Evolutionary conservation across 1,284 basidiomycete species (phyloP).

Genomic region (Ustilago tritici): DNA sequence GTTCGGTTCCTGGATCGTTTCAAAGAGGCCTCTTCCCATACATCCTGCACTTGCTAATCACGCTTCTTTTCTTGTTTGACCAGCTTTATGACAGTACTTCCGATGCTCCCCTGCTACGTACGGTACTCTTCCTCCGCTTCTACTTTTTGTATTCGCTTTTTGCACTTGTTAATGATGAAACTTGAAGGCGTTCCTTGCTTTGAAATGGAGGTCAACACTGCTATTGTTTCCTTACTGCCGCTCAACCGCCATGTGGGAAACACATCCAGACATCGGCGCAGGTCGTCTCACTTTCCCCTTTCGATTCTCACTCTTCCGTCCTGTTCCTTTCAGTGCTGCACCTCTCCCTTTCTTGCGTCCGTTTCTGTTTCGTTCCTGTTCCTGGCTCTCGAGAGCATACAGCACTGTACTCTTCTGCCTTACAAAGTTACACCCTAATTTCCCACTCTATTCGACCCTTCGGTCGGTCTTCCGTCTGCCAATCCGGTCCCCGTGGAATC

Average conservation of each 20-base stretch:
- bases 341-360: conserved; percentile 1
- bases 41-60: conserved; percentile 4
- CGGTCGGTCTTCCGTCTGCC: not conserved
- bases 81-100: not conserved
- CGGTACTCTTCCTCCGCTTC: not conserved
- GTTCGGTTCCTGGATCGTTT: conserved; percentile 17
- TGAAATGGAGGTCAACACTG: not conserved
- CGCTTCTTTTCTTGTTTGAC: not conserved
- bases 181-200: not conserved
- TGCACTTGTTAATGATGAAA: not conserved
- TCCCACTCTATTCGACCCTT: not conserved
- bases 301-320: conserved; percentile 3
- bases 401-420: not conserved
- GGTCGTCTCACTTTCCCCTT: conserved; percentile 21
- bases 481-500: conserved; percentile 16
- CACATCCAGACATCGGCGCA: conserved; percentile 4
- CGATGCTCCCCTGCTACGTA: not conserved
- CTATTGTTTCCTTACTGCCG: conserved; percentile 4
- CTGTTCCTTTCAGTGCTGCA: not conserved
- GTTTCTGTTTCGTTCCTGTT: conserved; percentile 12
- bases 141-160: not conserved
- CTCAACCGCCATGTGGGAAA: conserved; percentile 18
- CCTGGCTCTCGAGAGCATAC: conserved; percentile 8
- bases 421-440: conserved; percentile 13
- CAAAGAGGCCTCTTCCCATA: conserved; percentile 6